These are phyloP conservation scores for Lepidium africanum DNA, from an alignment of 345 rosid species.

Conservation along the genomic window DNA sequence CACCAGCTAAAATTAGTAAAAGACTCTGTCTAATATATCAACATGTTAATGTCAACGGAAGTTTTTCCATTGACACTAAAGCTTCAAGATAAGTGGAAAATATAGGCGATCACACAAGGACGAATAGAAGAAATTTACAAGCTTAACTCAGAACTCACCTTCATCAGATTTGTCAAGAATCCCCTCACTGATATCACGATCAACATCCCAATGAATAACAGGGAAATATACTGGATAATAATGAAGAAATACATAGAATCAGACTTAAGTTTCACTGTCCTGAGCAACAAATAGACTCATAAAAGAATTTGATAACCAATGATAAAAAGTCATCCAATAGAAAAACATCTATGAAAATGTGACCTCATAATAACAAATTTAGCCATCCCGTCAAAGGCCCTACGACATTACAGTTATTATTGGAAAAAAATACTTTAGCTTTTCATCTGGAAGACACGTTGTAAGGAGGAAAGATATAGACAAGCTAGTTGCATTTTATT, in stretches of 20 bases:
- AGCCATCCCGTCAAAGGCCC: not conserved
- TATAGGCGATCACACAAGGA: not conserved
- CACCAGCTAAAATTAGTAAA: not conserved
- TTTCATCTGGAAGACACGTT: not conserved
- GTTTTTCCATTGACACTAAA: not conserved
- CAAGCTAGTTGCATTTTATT: not conserved
- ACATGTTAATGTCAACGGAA: not conserved
- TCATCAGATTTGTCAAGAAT: conserved; percentile 90
- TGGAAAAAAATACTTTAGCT: not conserved
- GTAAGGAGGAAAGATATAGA: not conserved
- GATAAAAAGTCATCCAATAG: not conserved
- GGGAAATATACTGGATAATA: conserved; percentile 81
- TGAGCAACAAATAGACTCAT: not conserved
- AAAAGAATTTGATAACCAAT: not conserved
- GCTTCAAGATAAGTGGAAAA: not conserved
- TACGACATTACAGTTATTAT: not conserved
- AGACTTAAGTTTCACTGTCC: not conserved
- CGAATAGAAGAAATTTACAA: not conserved
- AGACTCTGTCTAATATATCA: not conserved
- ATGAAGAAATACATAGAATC: conserved; percentile 3
- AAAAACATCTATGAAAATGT: not conserved
- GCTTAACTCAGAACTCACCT: conserved; percentile 42
- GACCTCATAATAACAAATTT: not conserved
- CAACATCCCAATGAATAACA: conserved; percentile 88
- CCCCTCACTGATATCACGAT: conserved; percentile 92